phyloP scores from a whole-genome alignment of 768 basidiomycete species.

The Saitozyma podzolica region DNA sequence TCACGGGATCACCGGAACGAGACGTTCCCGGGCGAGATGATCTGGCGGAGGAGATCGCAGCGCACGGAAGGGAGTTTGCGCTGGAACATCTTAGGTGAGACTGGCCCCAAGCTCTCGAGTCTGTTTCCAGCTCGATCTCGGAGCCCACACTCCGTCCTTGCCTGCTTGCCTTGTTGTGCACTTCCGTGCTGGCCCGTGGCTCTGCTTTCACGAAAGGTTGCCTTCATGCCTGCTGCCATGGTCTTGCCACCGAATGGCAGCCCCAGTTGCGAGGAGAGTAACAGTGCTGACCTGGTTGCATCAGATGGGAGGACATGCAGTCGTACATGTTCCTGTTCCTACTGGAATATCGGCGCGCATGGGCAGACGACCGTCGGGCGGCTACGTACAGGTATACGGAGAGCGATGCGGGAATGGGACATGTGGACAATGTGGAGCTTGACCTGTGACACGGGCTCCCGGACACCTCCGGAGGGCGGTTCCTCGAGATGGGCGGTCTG shows the following conservation, averaged over 20 bases:
- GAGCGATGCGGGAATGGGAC: no score
- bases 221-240: no score
- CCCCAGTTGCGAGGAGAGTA: background rate
- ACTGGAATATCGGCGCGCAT: conserved; percentile 18
- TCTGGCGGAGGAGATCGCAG: conserved; percentile 16
- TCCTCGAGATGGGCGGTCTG: no score
- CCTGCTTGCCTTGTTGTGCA: no score
- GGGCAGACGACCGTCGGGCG: conserved; percentile 9
- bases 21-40: conserved; percentile 2
- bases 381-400: no score
- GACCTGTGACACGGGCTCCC: no score
- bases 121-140: background rate
- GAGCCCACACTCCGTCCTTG: no score
- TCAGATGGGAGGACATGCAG: conserved; percentile 21
- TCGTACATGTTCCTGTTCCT: conserved; percentile 16
- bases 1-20: conserved; percentile 13
- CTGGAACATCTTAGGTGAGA: conserved; percentile 12
- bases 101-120: background rate
- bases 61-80: conserved; percentile 10
- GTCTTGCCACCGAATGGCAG: background rate
- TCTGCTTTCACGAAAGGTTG: no score
- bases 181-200: no score
- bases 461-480: no score
- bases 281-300: background rate
- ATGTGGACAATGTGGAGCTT: no score